Evolutionary conservation across 2,329 filamentous ascomycete species (phyloP), one percentile per base, ranked within the genome.

Genomic region (Aspergillus viridinutans): DNA sequence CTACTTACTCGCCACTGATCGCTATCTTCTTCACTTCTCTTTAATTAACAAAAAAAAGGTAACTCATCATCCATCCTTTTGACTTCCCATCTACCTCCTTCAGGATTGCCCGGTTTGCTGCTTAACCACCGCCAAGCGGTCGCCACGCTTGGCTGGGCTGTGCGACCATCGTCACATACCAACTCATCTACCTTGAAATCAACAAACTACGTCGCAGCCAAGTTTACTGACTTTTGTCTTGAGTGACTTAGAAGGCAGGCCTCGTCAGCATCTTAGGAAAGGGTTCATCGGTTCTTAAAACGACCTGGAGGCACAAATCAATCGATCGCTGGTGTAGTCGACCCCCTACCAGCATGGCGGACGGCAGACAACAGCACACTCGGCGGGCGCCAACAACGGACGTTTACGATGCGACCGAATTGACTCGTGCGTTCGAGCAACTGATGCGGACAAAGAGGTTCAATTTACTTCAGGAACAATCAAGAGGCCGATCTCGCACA

Each of bases 361-460:
- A 73, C 68, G 68, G 70, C 62, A 69, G 64, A 67, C 64, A 67
- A 54, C 68, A 67, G 56, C 67, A 71, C 56, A 59, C 63, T 57
- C 68, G 68, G 54, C 70, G 67, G 63, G 65, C 62, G 63, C 65
- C 65, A 53, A 64, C 58, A 49, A 52, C 60, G 50, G 57, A 65
- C 58, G 69, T 85, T 67, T 87, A 88, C 69, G 89, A 92, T 86
- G 90, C 92, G 26, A 83, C 85, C 67, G 90, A 92, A 58, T 79
- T 97, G 67, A 88, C 90, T 52, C 79, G 88, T 67, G 89, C 91
- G 69, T 97, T 97, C 74, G 90, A 96, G 72, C 88, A 92, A 62
- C 80, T 96, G 59, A 82, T 97, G 69, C 88, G 90, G 72, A 91
- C 90, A 57, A 92, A 90, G 79, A 85, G 92, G 73, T 86, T 96